Evolutionary conservation across 106 monocot species (phyloP), one percentile per base, ranked within the genome.

Genomic region (Dendrobium chrysotoxum): DNA sequence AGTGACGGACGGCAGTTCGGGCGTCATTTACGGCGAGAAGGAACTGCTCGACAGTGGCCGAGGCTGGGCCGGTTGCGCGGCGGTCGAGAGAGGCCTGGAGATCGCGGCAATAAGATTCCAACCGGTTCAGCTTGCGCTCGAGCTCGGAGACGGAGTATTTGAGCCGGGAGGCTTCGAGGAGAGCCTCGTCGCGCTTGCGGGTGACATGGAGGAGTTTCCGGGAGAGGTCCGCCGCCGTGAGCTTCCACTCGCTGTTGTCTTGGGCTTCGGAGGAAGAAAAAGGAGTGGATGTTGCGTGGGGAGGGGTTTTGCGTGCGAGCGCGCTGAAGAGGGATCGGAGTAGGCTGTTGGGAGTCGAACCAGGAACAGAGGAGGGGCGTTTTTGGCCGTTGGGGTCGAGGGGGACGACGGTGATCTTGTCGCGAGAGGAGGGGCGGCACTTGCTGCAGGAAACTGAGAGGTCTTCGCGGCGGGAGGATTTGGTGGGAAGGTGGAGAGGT

Each of bases 401-500:
- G 11, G 89, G 91, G 40, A 88, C 88, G 78, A 90, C 79, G n/a
- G 90, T 72, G 58, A 83, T 83, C 79, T 86, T 90, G 81, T 86
- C 84, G 28, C 90, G 71, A 28, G 90, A 78, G 26, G 93, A 90
- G 8, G 93, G 93, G 3, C 96, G 93, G 84, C 96, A 96, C 53
- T 86, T 88, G 83, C 80, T 88, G 86, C 88, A 91, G 40, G 85
- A 85, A 46, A 96, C 93, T 28, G 82, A 82, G 70, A 75, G 72
- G 58, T 54, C 50, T 68, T 57, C 77, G 46, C 74, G 21, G 40
- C 74, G 74, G 21, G 64, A 20, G 40, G 83, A 30, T n/a, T 39
- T 77, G 25, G 55, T 46, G 4, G 66, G 4, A 1, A 78, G 39
- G 75, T 86, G 83, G 64, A 81, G 55, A 16, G 91, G 88, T 2